Percentiles rank a stretch among this genome's conserved stretches.
Evolutionary conservation across 164 flowering plant genomes (phyloP).

Genomic region (Vitis rotundifolia): DNA sequence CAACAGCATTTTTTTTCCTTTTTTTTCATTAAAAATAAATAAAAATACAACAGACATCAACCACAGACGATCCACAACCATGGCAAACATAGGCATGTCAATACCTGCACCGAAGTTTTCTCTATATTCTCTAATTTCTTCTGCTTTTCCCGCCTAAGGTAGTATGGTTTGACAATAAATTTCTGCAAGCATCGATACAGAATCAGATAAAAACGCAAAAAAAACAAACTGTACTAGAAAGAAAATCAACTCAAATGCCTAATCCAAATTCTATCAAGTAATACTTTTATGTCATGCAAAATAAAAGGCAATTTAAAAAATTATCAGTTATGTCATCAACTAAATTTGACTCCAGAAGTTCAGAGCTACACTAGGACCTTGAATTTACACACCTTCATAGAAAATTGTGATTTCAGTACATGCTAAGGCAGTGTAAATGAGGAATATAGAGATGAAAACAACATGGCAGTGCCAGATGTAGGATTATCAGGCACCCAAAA

Average conservation of each 20-base stretch:
- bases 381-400: not conserved
- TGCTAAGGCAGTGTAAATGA: not conserved
- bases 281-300: not conserved
- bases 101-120: constrained; percentile 74
- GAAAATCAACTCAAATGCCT: too few species aligned
- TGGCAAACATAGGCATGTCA: not conserved
- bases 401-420: not conserved
- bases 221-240: not conserved
- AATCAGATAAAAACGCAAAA: not conserved
- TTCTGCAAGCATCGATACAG: constrained; percentile 45
- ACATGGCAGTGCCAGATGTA: not conserved
- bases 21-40: not conserved
- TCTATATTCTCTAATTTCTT: constrained; percentile 64
- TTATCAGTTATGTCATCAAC: not conserved
- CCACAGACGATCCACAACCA: not conserved
- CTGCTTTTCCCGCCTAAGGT: constrained; percentile 61
- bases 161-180: constrained; percentile 74
- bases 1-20: too few species aligned
- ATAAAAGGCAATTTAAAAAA: not conserved
- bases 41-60: not conserved
- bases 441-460: not conserved
- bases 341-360: not conserved
- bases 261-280: not conserved
- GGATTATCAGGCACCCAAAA: not conserved
- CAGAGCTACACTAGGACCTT: not conserved